These are phyloP conservation scores for Flammula alnicola DNA, from an alignment of 1,284 basidiomycete genomes.

Conservation along the genomic window DNA sequence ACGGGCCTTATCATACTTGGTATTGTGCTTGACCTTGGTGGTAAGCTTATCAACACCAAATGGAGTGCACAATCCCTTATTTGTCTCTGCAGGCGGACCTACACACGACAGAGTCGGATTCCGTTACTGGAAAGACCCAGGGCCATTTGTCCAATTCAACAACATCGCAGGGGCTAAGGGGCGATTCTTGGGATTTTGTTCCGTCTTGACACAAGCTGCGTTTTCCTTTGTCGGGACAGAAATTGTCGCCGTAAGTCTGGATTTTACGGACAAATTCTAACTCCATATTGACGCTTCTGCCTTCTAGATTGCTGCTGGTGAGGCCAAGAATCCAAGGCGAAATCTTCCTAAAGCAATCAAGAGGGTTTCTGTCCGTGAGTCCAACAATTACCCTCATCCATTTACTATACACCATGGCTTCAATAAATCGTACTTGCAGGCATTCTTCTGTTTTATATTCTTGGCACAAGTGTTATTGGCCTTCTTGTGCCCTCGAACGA, in stretches of 20 bases:
- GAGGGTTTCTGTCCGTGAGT: conserved; percentile 72
- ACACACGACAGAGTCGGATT: conserved; percentile 58
- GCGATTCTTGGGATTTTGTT: conserved; percentile 71
- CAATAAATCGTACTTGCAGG: conserved; percentile 26
- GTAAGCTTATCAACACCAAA: conserved; percentile 32
- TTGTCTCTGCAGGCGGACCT: conserved; percentile 41
- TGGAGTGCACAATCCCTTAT: conserved; percentile 4
- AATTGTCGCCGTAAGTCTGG: conserved; percentile 76
- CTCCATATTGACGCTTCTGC: no score
- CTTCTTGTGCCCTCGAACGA: conserved; percentile 77
- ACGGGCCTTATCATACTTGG: conserved; percentile 64
- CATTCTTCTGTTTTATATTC: conserved; percentile 73
- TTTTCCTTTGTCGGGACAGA: conserved; percentile 85
- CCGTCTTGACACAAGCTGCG: conserved; percentile 75
- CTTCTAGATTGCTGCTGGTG: conserved; percentile 83
- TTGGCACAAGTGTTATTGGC: conserved; percentile 70
- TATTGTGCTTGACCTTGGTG: conserved; percentile 76
- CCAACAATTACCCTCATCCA: neutral
- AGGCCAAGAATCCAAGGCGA: conserved; percentile 73
- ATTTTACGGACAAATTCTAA: no score
- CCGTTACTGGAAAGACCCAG: conserved; percentile 75
- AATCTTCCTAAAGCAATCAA: conserved; percentile 73
- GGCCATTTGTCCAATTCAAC: conserved; percentile 67
- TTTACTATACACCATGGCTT: neutral
- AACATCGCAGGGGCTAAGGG: conserved; percentile 63